Evolutionary conservation across 1,284 basidiomycete genomes (phyloP), one percentile per base, ranked within the genome.

Genomic region (Crepidotus sp.): DNA sequence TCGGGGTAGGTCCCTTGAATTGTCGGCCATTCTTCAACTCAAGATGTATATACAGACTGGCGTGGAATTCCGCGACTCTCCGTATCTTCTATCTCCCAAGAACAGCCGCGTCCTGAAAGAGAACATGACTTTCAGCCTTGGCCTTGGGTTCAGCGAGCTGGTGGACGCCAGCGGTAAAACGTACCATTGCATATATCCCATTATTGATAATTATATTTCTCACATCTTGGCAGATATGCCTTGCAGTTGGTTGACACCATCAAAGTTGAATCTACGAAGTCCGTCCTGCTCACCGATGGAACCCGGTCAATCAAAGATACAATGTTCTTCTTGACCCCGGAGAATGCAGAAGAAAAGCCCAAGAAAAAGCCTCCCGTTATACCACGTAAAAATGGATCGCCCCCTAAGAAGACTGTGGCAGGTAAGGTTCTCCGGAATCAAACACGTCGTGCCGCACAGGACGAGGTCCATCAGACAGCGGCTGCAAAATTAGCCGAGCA

Each of bases 231-330:
- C 54, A 92, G 86, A 58, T 97, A 98, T 62, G 80, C 90, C 6
- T 67, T 98, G n/a, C 83, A 90, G 42, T 70, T 98, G 27, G 81
- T 83, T 10, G 95, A 98, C 61, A 98, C 93, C 1, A 76, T 98
- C 48, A 81, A 83, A 52, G 68, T 97, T 36, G 84, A 80, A 27
- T 61, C 74, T 32, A 76, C 82, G 43, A 80, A 77, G 44, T 78
- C 82, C 2, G 68, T 73, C 3, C 75, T 86, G 51, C 70, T 98
- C 33, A 95, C 92, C 0, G 84, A 91, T 47, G 91, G 90, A 4
- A 75, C 82, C 41, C 92, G 88, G 57, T 78, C 77, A 22, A 67
- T 82, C 33, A 89, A 89, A 57, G 91, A 97, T 49, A 86, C 89
- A 0, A 73, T 96, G 46, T 94, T 97, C 69, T 95, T 92, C 71